Evolutionary conservation across 2,329 filamentous ascomycete genomes (phyloP).

Genomic region (Cytospora chrysosperma): DNA sequence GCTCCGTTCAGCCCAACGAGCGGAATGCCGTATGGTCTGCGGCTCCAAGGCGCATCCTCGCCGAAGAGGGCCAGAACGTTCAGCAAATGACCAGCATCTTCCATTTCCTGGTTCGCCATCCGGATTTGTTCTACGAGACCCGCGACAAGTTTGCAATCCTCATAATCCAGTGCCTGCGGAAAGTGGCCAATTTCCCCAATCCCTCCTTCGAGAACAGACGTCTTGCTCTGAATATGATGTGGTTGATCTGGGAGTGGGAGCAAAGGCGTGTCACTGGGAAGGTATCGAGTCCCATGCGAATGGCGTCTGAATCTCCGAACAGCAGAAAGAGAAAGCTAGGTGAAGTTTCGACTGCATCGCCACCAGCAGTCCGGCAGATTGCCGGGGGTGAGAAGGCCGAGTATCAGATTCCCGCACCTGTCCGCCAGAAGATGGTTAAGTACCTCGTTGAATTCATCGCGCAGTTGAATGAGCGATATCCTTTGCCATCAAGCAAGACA

Average conservation of each 20-base stretch:
- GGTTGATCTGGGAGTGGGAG: slow-evolving; percentile 91
- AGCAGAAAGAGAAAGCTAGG: slow-evolving; percentile 76
- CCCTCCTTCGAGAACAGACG: slow-evolving; percentile 90
- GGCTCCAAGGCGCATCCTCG: slow-evolving; percentile 83
- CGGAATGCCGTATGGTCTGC: slow-evolving; percentile 83
- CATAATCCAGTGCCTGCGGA: slow-evolving; percentile 84
- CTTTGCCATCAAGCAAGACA: slow-evolving; percentile 68
- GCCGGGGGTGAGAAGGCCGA: slow-evolving; percentile 56
- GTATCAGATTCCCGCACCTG: slow-evolving; percentile 64
- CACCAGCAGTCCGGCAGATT: slow-evolving; percentile 49
- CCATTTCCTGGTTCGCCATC: slow-evolving; percentile 90
- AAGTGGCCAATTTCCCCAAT: slow-evolving; percentile 80
- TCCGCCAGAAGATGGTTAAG: slow-evolving; percentile 81
- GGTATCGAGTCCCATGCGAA: slow-evolving; percentile 36
- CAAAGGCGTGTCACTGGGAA: slow-evolving; percentile 71
- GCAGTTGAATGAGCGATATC: slow-evolving; percentile 81
- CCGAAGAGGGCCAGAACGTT: slow-evolving; percentile 91
- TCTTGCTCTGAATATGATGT: slow-evolving; percentile 86
- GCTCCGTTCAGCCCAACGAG: slow-evolving; percentile 60
- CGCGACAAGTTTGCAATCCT: slow-evolving; percentile 86
- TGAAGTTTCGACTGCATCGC: slow-evolving; percentile 52
- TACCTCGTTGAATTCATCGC: slow-evolving; percentile 96
- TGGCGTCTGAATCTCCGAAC: slow-evolving; percentile 66
- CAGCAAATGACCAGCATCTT: slow-evolving; percentile 98
- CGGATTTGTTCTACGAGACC: slow-evolving; percentile 91